Evolutionary conservation across 805 yeast genomes (phyloP).

Genomic region (Wickerhamomyces chambardii): DNA sequence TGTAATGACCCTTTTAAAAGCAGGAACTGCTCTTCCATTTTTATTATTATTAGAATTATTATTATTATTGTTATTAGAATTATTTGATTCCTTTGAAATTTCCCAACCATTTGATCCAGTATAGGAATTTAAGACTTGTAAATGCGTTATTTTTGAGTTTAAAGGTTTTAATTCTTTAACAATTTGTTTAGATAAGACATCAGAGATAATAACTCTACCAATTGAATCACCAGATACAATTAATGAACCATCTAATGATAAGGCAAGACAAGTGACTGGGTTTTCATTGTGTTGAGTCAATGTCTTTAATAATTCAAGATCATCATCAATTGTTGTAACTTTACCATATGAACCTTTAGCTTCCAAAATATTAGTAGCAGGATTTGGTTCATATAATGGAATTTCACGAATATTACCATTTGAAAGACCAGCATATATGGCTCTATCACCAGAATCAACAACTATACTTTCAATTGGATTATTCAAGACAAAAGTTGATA

Average conservation of each 20-base stretch:
- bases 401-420: slow-evolving; percentile 55
- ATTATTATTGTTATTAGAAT: not conserved
- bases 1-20: slow-evolving; percentile 50
- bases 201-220: slow-evolving; percentile 66
- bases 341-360: slow-evolving; percentile 20
- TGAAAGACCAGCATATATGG: slow-evolving; percentile 57
- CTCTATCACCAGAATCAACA: slow-evolving; percentile 74
- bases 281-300: slow-evolving; percentile 40
- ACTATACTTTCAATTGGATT: slow-evolving; percentile 46
- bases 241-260: slow-evolving; percentile 69
- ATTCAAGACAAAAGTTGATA: slow-evolving; percentile 68
- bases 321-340: slow-evolving; percentile 28
- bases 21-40: slow-evolving; percentile 38
- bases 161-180: slow-evolving; percentile 39
- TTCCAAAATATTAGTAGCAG: slow-evolving; percentile 16
- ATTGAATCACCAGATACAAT: slow-evolving; percentile 62
- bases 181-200: slow-evolving; percentile 61
- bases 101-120: slow-evolving; percentile 1
- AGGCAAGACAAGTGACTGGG: slow-evolving; percentile 40
- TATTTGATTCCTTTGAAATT: too few relatives aligned
- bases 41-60: slow-evolving; percentile 9
- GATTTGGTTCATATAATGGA: slow-evolving; percentile 33
- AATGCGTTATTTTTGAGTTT: slow-evolving; percentile 8
- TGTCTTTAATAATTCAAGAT: slow-evolving; percentile 37
- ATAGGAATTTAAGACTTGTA: slow-evolving; percentile 9